Percentiles rank a stretch among this genome's conserved stretches.
These are phyloP conservation scores for Podospora anserina DNA, from an alignment of 495 filamentous ascomycete species.

Conservation along the genomic window DNA sequence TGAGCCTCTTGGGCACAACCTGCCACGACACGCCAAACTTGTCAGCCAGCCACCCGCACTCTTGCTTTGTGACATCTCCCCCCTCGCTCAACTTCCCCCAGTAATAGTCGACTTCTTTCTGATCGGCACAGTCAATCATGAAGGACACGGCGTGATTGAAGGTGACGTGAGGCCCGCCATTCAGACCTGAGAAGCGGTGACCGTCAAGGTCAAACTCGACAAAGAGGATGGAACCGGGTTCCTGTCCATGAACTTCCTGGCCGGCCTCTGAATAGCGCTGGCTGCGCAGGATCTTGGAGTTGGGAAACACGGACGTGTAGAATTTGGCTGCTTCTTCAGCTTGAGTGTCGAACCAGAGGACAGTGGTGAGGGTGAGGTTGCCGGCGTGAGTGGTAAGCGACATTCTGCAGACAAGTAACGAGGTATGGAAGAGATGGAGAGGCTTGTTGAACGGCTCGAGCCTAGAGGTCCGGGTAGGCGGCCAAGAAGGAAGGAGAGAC, in stretches of 20 bases:
- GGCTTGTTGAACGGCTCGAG: too few species aligned
- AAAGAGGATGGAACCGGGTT: slow-evolving; percentile 2
- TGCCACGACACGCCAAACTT: slow-evolving; percentile 42
- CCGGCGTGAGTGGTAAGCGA: neutral
- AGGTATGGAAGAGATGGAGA: too few species aligned
- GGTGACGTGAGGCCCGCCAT: slow-evolving; percentile 38
- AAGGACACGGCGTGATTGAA: slow-evolving; percentile 34
- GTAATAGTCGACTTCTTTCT: slow-evolving; percentile 42
- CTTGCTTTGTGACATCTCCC: slow-evolving; percentile 26
- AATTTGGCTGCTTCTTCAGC: slow-evolving; percentile 38
- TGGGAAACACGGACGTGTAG: slow-evolving; percentile 38
- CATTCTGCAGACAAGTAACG: neutral
- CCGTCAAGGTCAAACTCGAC: slow-evolving; percentile 36
- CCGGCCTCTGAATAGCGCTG: slow-evolving; percentile 26
- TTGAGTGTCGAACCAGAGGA: slow-evolving; percentile 42
- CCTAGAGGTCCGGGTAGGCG: too few species aligned
- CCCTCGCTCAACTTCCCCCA: slow-evolving; percentile 38
- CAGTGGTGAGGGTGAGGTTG: slow-evolving; percentile 28
- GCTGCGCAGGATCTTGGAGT: slow-evolving; percentile 23
- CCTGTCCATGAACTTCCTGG: neutral
- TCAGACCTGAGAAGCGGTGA: slow-evolving; percentile 36
- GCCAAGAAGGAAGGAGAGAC: too few species aligned
- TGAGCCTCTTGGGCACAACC: slow-evolving; percentile 34
- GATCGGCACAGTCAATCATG: slow-evolving; percentile 35
- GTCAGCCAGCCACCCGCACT: slow-evolving; percentile 41